Conservation (phyloP, 305 asterid species). For the Fraxinus angustifolia region DNA sequence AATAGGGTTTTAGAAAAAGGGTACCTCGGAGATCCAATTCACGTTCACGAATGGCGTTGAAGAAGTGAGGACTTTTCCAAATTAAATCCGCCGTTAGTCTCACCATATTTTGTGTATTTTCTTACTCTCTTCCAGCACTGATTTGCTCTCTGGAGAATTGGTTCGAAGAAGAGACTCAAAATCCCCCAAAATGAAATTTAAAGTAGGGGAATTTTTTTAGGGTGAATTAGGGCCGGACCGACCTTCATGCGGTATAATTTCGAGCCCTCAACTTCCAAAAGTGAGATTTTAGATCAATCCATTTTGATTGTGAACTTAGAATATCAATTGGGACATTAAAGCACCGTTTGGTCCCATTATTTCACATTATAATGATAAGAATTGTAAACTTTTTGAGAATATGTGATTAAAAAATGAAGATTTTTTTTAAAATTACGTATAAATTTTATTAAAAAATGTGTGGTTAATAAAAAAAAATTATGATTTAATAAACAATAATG, state of each 20-base stretch:
- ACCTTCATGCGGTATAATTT: neutral
- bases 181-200: neutral
- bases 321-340: no score
- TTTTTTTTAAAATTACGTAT: no score
- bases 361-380: no score
- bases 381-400: no score
- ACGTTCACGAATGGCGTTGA: slow-evolving; percentile 93
- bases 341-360: no score
- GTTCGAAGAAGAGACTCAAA: neutral
- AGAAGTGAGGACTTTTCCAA: slow-evolving; percentile 95
- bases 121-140: neutral
- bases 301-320: neutral
- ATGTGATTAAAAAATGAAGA: no score
- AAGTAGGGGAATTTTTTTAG: neutral
- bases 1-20: neutral
- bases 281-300: neutral
- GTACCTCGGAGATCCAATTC: slow-evolving; percentile 92
- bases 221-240: neutral
- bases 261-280: neutral
- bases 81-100: slow-evolving; percentile 81
- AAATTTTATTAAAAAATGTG: no score
- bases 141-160: neutral
- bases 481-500: no score
- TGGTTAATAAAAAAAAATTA: no score
- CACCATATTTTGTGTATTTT: slow-evolving; percentile 49